A percentile compares a stretch with the other conserved stretches of the same genome.
phyloP scores from a whole-genome alignment of 108 stramenopile species.

The Fragilariopsis cylindrus region DNA sequence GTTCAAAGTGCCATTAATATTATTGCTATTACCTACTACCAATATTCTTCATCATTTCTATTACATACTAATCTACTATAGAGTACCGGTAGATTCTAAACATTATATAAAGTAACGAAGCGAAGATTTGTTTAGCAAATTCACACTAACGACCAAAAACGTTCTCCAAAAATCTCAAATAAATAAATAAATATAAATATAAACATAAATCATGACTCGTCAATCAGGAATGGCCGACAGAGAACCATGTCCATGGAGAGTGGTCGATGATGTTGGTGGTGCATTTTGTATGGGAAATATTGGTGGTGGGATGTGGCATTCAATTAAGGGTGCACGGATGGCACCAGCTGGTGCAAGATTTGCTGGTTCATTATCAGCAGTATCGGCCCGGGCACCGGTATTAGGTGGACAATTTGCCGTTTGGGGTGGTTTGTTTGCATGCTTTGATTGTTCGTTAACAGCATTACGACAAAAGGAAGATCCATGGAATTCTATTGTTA shows the following conservation, averaged over 20 bases:
- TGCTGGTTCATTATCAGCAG: constrained; percentile 75
- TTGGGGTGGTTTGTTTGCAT: constrained; percentile 97
- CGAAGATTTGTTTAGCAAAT: no score
- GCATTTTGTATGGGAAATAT: constrained; percentile 95
- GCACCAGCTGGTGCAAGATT: constrained; percentile 71
- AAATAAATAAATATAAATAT: neutral
- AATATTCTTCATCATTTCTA: no score
- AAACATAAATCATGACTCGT: constrained; percentile 38
- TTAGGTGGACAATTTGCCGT: constrained; percentile 93
- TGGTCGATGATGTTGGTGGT: constrained; percentile 96
- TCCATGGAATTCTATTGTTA: constrained; percentile 98
- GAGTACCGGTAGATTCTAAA: no score
- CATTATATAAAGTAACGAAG: no score
- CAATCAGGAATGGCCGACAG: constrained; percentile 82
- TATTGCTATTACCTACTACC: no score
- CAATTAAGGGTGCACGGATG: constrained; percentile 86
- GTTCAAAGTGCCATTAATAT: no score
- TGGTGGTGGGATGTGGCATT: constrained; percentile 94
- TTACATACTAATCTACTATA: no score
- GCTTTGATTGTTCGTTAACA: constrained; percentile 94
- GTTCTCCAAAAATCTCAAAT: neutral
- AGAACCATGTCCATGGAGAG: constrained; percentile 97
- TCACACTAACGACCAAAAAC: no score
- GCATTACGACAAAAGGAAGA: constrained; percentile 97
- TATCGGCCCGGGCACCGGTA: constrained; percentile 92